phyloP scores from a whole-genome alignment of 1,139 yeast species.

The Geotrichum histeridarum region DNA sequence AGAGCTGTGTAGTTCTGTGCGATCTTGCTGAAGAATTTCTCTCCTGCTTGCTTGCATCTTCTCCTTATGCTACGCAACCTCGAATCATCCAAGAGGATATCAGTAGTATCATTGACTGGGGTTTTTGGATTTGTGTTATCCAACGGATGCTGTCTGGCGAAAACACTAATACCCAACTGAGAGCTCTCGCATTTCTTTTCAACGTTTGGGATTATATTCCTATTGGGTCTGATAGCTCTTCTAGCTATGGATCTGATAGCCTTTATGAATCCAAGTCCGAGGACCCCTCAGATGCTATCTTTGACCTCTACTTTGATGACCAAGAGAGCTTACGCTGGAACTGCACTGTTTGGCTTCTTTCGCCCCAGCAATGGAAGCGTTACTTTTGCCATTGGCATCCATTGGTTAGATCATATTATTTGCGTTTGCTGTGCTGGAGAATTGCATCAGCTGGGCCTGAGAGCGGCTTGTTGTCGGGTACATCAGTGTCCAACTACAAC shows the following conservation, averaged over 20 bases:
- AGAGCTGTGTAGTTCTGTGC: slow-evolving; percentile 47
- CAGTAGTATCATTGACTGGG: slow-evolving; percentile 52
- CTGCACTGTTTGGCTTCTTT: slow-evolving; percentile 53
- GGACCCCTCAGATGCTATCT: slow-evolving; percentile 13
- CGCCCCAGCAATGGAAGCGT: slow-evolving; percentile 46
- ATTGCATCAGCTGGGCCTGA: slow-evolving; percentile 42
- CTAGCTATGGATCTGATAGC: not conserved
- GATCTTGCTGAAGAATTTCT: slow-evolving; percentile 43
- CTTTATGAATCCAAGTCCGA: not conserved
- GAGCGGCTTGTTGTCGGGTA: slow-evolving; percentile 30
- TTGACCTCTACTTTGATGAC: slow-evolving; percentile 22
- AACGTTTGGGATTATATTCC: slow-evolving; percentile 77
- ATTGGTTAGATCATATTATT: slow-evolving; percentile 62
- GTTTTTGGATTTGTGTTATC: slow-evolving; percentile 65
- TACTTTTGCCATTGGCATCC: slow-evolving; percentile 80
- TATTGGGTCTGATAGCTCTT: slow-evolving; percentile 23
- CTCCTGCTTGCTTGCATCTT: slow-evolving; percentile 29
- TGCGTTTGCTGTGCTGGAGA: slow-evolving; percentile 66
- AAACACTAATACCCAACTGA: slow-evolving; percentile 57
- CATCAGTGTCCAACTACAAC: slow-evolving; percentile 32
- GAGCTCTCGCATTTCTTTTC: slow-evolving; percentile 61
- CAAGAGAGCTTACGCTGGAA: slow-evolving; percentile 33
- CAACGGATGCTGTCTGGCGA: slow-evolving; percentile 57
- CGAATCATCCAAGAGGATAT: slow-evolving; percentile 26
- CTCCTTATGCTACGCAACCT: slow-evolving; percentile 28